Conservation (phyloP, 2,329 filamentous ascomycete genomes). For the Pseudogymnoascus sp. region DNA sequence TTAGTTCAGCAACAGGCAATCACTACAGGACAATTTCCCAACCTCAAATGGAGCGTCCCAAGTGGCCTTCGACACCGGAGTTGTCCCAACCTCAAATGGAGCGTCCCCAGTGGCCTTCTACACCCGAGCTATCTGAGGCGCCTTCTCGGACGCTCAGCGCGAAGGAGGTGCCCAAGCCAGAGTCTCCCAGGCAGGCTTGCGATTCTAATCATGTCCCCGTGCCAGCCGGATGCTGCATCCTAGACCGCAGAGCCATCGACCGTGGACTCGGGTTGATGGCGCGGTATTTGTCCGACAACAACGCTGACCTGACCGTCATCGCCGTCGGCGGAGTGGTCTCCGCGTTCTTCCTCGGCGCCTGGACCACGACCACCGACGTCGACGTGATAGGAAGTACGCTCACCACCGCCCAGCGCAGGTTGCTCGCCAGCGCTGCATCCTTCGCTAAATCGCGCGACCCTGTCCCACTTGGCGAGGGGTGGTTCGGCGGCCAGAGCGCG, state of each 20-base stretch:
- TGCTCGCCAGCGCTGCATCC: background rate
- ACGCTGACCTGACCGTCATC: background rate
- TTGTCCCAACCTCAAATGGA: background rate
- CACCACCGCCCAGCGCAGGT: background rate
- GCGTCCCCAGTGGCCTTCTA: background rate
- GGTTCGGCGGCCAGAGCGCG: background rate
- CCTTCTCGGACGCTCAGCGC: background rate
- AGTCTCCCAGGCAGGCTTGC: background rate
- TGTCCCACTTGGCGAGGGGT: background rate
- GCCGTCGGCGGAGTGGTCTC: background rate
- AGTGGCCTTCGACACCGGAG: background rate
- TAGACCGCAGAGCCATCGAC: background rate
- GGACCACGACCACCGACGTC: background rate
- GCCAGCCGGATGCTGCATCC: background rate
- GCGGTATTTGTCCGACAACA: background rate
- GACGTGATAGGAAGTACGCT: background rate
- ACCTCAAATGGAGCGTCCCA: background rate
- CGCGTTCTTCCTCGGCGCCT: background rate
- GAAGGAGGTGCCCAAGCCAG: background rate
- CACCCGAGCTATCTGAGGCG: background rate
- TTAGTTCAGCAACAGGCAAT: background rate
- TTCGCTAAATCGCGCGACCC: background rate
- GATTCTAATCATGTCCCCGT: background rate
- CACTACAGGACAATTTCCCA: background rate
- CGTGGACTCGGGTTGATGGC: background rate